Conservation (phyloP, 345 rosid species). For the Melastoma malabathricum region DNA sequence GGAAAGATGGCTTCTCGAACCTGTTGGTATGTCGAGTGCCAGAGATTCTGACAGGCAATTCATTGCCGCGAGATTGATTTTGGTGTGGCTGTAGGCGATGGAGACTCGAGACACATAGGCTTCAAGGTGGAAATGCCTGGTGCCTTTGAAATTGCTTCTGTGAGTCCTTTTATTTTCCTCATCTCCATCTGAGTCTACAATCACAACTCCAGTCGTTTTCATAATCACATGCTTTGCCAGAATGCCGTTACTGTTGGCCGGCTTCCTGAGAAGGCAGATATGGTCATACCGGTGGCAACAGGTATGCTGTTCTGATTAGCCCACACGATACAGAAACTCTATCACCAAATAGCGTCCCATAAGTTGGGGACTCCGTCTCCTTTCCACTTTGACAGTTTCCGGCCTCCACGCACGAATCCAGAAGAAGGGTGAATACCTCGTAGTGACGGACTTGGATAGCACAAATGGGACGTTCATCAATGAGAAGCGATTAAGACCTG, state of each 20-base stretch:
- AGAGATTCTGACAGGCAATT: no score
- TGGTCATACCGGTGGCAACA: constrained; percentile 87
- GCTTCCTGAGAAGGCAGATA: constrained; percentile 63
- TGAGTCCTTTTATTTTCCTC: constrained; percentile 16
- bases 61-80: no score
- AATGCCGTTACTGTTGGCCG: constrained; percentile 61
- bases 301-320: constrained; percentile 21
- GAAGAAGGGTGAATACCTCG: constrained; percentile 44
- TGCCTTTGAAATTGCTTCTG: constrained; percentile 65
- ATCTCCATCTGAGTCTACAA: background rate
- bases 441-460: constrained; percentile 71
- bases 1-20: constrained; percentile 74
- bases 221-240: constrained; percentile 16
- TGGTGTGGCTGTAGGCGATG: constrained; percentile 38
- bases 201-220: background rate
- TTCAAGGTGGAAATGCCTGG: constrained; percentile 58
- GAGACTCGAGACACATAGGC: constrained; percentile 75
- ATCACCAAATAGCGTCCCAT: background rate
- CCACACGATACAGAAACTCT: no score
- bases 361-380: background rate
- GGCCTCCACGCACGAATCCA: constrained; percentile 68
- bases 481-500: constrained; percentile 52
- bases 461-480: constrained; percentile 80
- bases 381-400: constrained; percentile 35
- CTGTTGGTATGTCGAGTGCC: no score